These are phyloP conservation scores for Eleusine coracana DNA, from an alignment of 176 grass and related monocot genomes.

Conservation along the genomic window DNA sequence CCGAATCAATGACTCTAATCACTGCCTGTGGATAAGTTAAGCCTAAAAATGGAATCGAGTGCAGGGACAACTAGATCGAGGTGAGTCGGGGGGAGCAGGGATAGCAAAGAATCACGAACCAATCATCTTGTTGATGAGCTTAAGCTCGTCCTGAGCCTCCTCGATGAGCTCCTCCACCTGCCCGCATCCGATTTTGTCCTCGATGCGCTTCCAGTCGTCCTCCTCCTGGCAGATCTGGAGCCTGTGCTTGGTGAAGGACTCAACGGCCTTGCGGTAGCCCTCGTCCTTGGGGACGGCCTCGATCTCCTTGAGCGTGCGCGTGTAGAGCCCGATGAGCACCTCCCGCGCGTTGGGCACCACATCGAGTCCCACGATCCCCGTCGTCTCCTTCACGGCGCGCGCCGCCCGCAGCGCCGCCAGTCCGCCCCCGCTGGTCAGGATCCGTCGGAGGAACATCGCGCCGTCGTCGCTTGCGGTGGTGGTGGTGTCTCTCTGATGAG, in stretches of 20 bases:
- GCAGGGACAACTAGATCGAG: background rate
- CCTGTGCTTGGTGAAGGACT: conserved; percentile 79
- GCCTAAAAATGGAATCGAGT: background rate
- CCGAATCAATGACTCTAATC: conserved; percentile 22
- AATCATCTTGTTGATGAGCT: conserved; percentile 80
- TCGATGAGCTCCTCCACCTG: conserved; percentile 95
- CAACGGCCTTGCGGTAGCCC: conserved; percentile 92
- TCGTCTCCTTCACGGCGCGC: conserved; percentile 76
- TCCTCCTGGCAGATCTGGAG: conserved; percentile 91
- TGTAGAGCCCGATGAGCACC: conserved; percentile 81
- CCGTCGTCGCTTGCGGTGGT: conserved; percentile 19
- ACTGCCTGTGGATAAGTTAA: background rate
- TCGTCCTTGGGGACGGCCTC: conserved; percentile 76
- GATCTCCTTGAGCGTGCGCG: conserved; percentile 84
- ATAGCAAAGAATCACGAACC: conserved; percentile 37
- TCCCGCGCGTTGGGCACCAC: conserved; percentile 83
- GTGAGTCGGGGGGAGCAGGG: background rate
- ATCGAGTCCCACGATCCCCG: conserved; percentile 86
- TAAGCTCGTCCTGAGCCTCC: conserved; percentile 91
- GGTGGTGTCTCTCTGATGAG: conserved; percentile 33
- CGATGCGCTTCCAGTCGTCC: conserved; percentile 78
- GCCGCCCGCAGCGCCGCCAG: conserved; percentile 42
- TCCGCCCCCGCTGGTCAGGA: conserved; percentile 66
- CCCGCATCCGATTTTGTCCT: conserved; percentile 72
- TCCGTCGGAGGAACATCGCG: conserved; percentile 80